Conservation (phyloP, 306 rosid species). For the Mimosa pudica region DNA sequence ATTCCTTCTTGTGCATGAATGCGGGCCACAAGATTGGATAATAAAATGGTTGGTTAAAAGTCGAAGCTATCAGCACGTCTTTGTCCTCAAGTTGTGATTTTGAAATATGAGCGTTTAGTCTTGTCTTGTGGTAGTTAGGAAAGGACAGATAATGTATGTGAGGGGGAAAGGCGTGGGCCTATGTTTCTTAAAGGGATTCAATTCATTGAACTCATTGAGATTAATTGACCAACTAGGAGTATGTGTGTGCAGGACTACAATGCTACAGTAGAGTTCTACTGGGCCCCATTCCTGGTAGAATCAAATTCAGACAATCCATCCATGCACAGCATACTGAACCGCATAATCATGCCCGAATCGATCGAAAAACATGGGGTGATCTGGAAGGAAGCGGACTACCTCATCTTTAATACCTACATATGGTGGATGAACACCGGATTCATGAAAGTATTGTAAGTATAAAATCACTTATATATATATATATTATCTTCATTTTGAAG, state of each 20-base stretch:
- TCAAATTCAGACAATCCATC: conserved; percentile 93
- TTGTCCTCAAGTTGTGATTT: conserved; percentile 19
- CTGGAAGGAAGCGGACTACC: conserved; percentile 83
- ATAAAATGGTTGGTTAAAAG: neutral
- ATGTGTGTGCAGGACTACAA: conserved; percentile 64
- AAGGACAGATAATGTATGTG: neutral
- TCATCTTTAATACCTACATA: conserved; percentile 88
- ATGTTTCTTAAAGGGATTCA: neutral
- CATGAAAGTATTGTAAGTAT: conserved; percentile 90
- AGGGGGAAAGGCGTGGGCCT: neutral
- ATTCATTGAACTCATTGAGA: neutral
- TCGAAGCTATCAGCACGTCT: neutral
- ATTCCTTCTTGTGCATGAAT: neutral
- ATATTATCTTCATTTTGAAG: neutral
- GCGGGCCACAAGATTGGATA: conserved; percentile 28
- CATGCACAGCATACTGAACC: conserved; percentile 82
- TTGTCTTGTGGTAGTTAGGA: conserved; percentile 6
- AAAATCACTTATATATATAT: too few species aligned
- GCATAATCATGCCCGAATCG: conserved; percentile 88
- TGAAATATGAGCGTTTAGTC: conserved; percentile 16
- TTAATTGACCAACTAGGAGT: neutral
- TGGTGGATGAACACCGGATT: conserved; percentile 95
- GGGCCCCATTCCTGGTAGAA: conserved; percentile 97
- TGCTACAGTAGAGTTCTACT: conserved; percentile 87
- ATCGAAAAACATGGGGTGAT: conserved; percentile 76